Conservation (phyloP, 352 stramenopile species). For the Globisporangium okanoganense region DNA sequence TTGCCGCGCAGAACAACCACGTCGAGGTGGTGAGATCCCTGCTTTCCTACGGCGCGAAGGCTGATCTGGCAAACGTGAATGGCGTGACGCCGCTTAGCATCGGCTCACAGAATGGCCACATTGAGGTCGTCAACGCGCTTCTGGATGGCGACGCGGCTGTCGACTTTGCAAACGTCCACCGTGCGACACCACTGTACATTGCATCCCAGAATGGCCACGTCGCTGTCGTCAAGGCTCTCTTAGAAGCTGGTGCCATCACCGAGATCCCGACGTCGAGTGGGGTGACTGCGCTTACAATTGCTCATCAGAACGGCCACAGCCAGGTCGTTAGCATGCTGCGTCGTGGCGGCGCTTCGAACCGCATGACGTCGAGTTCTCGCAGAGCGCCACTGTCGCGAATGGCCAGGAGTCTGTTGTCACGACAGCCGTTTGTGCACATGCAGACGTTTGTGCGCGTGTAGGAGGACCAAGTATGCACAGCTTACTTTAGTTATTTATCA, state of each 20-base stretch:
- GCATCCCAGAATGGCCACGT: conserved; percentile 12
- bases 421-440: neutral
- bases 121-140: conserved; percentile 4
- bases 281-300: neutral
- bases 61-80: conserved; percentile 8
- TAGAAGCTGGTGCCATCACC: conserved; percentile 6
- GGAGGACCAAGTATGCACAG: neutral
- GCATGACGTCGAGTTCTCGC: neutral
- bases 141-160: conserved; percentile 8
- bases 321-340: neutral
- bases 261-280: conserved; percentile 2
- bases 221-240: conserved; percentile 2
- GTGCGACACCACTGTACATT: conserved; percentile 13
- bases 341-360: neutral
- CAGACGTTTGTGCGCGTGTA: neutral
- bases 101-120: conserved; percentile 12
- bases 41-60: conserved; percentile 7
- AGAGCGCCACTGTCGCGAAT: conserved; percentile 1
- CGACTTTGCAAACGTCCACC: conserved; percentile 3
- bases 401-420: neutral
- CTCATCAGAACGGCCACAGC: conserved; percentile 1
- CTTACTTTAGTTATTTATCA: conserved; percentile 6
- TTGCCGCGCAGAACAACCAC: conserved; percentile 13
- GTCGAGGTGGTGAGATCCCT: neutral
- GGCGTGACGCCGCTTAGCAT: conserved; percentile 10